Percentiles rank a stretch among this genome's conserved stretches.
These are phyloP conservation scores for Lithohypha guttulata DNA, from an alignment of 2,329 filamentous ascomycete species.

Conservation along the genomic window DNA sequence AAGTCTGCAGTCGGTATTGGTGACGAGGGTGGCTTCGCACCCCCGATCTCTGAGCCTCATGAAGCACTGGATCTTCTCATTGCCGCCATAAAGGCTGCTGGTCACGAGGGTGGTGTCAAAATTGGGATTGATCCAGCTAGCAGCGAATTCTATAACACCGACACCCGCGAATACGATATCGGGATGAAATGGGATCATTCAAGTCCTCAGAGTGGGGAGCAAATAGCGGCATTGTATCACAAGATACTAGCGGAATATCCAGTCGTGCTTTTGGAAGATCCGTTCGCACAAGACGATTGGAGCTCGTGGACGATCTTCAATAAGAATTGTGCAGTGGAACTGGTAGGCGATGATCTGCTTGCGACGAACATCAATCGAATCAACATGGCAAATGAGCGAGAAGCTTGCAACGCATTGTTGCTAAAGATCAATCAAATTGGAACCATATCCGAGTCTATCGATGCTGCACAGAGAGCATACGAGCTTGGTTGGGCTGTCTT, in stretches of 20 bases:
- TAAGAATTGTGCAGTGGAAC: conserved; percentile 26
- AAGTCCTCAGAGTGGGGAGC: conserved; percentile 18
- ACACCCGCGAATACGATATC: conserved; percentile 26
- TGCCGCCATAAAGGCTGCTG: conserved; percentile 22
- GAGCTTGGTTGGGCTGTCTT: conserved; percentile 32
- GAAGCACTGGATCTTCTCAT: conserved; percentile 28
- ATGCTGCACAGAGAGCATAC: conserved; percentile 27
- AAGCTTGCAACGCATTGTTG: conserved; percentile 32
- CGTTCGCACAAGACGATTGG: conserved; percentile 35
- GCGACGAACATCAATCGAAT: conserved; percentile 31
- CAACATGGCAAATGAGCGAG: conserved; percentile 27
- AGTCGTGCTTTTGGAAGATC: conserved; percentile 32
- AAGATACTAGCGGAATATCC: conserved; percentile 28
- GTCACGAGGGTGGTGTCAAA: conserved; percentile 27
- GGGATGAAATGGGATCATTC: conserved; percentile 28
- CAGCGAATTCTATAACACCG: conserved; percentile 28
- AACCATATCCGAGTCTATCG: conserved; percentile 32
- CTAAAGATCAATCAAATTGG: conserved; percentile 37
- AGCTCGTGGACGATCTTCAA: conserved; percentile 28
- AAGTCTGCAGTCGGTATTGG: conserved; percentile 26
- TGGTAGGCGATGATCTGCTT: conserved; percentile 34
- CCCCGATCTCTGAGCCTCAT: conserved; percentile 27
- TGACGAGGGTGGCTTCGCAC: conserved; percentile 30
- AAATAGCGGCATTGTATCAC: conserved; percentile 27
- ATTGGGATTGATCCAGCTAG: conserved; percentile 35